Base-by-base conservation (phyloP, 2,329 filamentous ascomycete genomes). In the Sporothrix sp. region DNA sequence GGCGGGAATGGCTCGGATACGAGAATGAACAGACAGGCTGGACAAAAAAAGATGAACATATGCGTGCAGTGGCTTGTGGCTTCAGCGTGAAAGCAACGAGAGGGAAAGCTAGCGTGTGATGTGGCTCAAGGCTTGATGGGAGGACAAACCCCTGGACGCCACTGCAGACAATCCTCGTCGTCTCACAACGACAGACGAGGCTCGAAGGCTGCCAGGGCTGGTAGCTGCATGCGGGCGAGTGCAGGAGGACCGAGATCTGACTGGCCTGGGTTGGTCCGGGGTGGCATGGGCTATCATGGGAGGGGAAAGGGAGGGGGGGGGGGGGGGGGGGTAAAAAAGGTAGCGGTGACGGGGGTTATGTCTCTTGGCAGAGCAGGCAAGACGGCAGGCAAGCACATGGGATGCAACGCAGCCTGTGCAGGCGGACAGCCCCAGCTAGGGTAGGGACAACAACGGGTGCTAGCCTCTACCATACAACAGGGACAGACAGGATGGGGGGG, bases 401-500 rank as follows among this genome's bases (percentile, higher is more conserved):
- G n/a, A n/a, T n/a, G n/a, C n/a, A n/a, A n/a, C n/a, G n/a, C n/a
- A n/a, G n/a, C n/a, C n/a, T n/a, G n/a, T n/a, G n/a, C n/a, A n/a
- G n/a, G n/a, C n/a, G n/a, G n/a, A n/a, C n/a, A n/a, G n/a, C n/a
- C n/a, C n/a, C n/a, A n/a, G n/a, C n/a, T n/a, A n/a, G 25, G 25
- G 16, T 20, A 48, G 23, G 23, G 35, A 5, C 16, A 20, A 16
- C 13, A 27, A 13, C 13, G 18, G 30, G 30, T 11, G 33, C 45
- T 48, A 48, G 45, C 25, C 18, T 42, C 37, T 35, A 37, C 35
- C 36, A 40, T 25, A 25, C 37, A 40, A n/a, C n/a, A n/a, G n/a
- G n/a, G n/a, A n/a, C n/a, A n/a, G n/a, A n/a, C n/a, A n/a, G n/a
- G n/a, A n/a, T n/a, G n/a, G n/a, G n/a, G n/a, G n/a, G n/a, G n/a